Base-by-base conservation (phyloP, 2,329 filamentous ascomycete species). In the Alternaria tenuissima region DNA sequence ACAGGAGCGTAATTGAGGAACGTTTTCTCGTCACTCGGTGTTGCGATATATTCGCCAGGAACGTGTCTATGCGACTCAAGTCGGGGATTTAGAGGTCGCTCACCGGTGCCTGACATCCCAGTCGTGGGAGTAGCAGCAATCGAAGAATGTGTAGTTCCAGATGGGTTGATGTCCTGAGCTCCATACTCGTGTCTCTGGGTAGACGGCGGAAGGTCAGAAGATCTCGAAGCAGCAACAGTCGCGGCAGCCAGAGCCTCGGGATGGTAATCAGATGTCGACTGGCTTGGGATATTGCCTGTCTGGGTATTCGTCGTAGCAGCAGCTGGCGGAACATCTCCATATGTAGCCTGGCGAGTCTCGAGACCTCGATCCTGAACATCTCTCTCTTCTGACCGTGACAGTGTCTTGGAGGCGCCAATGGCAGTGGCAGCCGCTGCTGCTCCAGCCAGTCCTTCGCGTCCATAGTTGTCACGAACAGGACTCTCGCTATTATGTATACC, bases 21-120 rank as follows among this genome's bases (percentile, higher is more conserved):
- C n/a, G 73, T 66, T n/a, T 67, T 64, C 47, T 76, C 72, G 5
- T 73, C 72, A 7, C 67, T 58, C 14, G 75, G 73, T 2, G 76
- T 77, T 2, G 71, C 65, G n/a, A 65, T 66, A 3, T 71, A 78
- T 20, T 71, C 74, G 18, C 77, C 76, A 12, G 77, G 76, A 36
- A 78, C 66, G 44, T 77, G 75, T 8, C 74, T 65, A 32, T 66
- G 66, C 8, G 80, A 78, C 52, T 79, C 79, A 18, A 78, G 69
- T 16, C 66, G 55, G 9, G 57, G 55, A 64, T 72, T 55, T 63
- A 78, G 24, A 11, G 68, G 69, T 8, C 64, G 56, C 9, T 61
- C 64, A 30, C 39, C 18, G 20, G 42, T 26, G 20, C 46, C 18
- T 42, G 51, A 36, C 14, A 43, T 32, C 12, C 44, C 49, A 39